These are phyloP conservation scores for Penicillium robsamsonii DNA, from an alignment of 495 filamentous ascomycete species.

Conservation along the genomic window DNA sequence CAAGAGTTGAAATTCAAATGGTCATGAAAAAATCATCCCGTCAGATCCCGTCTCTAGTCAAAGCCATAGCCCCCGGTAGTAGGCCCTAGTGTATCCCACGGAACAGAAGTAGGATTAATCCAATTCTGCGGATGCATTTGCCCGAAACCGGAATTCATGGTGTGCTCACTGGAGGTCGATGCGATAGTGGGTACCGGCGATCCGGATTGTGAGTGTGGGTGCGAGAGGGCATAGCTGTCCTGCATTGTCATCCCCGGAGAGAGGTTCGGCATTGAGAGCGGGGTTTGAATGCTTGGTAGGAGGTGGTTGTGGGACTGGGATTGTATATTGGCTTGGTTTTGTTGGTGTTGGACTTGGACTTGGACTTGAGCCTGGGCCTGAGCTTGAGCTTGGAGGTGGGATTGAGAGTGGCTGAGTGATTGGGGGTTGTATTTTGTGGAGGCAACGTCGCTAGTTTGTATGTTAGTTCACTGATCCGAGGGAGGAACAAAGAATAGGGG, in stretches of 20 bases:
- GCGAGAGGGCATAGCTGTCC: constrained; percentile 20
- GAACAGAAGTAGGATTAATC: constrained; percentile 34
- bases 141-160: constrained; percentile 25
- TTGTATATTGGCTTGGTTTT: constrained; percentile 3
- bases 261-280: constrained; percentile 15
- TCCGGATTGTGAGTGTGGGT: constrained; percentile 18
- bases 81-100: constrained; percentile 32
- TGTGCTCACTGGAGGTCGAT: constrained; percentile 24
- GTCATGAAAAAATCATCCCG: neutral
- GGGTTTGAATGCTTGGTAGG: constrained; percentile 10
- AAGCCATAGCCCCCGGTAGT: constrained; percentile 20
- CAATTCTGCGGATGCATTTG: constrained; percentile 41
- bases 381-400: constrained; percentile 4
- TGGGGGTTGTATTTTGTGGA: constrained; percentile 14
- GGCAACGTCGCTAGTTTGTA: constrained; percentile 16
- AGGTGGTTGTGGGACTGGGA: constrained; percentile 4
- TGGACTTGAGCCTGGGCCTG: constrained; percentile 8
- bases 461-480: constrained; percentile 1
- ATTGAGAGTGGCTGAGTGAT: constrained; percentile 15
- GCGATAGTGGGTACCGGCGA: constrained; percentile 28
- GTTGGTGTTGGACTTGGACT: constrained; percentile 7
- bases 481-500: neutral
- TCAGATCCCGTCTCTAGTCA: constrained; percentile 3
- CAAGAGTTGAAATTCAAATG: neutral
- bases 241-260: constrained; percentile 14